These are phyloP conservation scores for Paracoccidioides lutzii DNA, from an alignment of 2,329 filamentous ascomycete species.

Conservation along the genomic window DNA sequence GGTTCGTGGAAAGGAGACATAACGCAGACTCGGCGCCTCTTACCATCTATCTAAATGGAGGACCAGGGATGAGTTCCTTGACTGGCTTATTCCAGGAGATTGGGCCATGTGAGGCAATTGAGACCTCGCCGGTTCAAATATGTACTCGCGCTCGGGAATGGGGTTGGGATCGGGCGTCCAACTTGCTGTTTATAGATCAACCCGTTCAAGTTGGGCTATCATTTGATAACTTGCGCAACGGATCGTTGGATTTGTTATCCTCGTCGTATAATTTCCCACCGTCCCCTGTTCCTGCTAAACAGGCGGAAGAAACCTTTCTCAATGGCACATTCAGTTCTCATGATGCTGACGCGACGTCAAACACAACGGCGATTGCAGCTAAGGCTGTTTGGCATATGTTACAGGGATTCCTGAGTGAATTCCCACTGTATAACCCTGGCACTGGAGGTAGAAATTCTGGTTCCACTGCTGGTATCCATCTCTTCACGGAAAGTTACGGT, in stretches of 20 bases:
- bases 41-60: slow-evolving; percentile 35
- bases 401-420: slow-evolving; percentile 49
- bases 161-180: slow-evolving; percentile 45
- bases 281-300: slow-evolving; percentile 32
- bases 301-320: slow-evolving; percentile 25
- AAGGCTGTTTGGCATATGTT: slow-evolving; percentile 46
- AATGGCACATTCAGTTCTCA: slow-evolving; percentile 42
- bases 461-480: slow-evolving; percentile 24
- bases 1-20: slow-evolving; percentile 37
- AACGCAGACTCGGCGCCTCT: slow-evolving; percentile 32
- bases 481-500: slow-evolving; percentile 36
- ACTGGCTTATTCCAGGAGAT: slow-evolving; percentile 31
- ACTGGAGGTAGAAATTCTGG: slow-evolving; percentile 23
- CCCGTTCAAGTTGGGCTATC: slow-evolving; percentile 42
- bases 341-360: slow-evolving; percentile 33
- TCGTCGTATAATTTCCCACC: slow-evolving; percentile 5
- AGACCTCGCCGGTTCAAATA: slow-evolving; percentile 23
- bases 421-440: slow-evolving; percentile 47
- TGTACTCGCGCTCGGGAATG: slow-evolving; percentile 34
- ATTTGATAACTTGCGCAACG: slow-evolving; percentile 9
- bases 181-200: slow-evolving; percentile 59
- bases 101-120: slow-evolving; percentile 31
- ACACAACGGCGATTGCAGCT: slow-evolving; percentile 40
- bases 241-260: slow-evolving; percentile 10
- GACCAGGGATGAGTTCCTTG: slow-evolving; percentile 33